Evolutionary conservation across 306 rosid species (phyloP).

Genomic region (Glycine latifolia): DNA sequence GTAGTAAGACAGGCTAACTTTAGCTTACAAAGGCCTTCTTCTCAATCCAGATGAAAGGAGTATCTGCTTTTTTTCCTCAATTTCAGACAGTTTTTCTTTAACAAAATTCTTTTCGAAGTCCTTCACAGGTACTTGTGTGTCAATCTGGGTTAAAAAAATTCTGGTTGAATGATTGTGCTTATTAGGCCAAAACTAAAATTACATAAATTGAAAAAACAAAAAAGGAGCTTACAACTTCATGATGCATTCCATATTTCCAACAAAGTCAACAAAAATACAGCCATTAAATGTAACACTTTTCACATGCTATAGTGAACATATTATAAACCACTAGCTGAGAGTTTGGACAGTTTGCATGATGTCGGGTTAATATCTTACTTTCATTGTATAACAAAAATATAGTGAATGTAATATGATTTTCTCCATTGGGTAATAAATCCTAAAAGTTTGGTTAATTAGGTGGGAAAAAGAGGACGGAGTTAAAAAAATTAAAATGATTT

Average conservation of each 20-base stretch:
- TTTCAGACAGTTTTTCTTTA: conserved; percentile 56
- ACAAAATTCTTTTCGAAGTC: conserved; percentile 50
- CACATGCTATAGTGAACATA: not conserved
- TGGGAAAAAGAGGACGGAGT: not conserved
- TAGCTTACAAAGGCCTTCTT: conserved; percentile 77
- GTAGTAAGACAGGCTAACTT: conserved; percentile 22
- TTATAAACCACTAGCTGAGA: too few relatives aligned
- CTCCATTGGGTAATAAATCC: conserved; percentile 2
- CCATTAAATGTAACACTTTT: conserved; percentile 9
- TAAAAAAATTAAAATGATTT: conserved; percentile 20
- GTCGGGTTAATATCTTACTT: too few relatives aligned
- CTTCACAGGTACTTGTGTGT: conserved; percentile 50
- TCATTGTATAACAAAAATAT: not conserved
- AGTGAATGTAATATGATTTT: conserved; percentile 31
- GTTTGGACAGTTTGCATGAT: not conserved
- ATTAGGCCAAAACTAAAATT: not conserved
- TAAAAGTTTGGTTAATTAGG: conserved; percentile 16
- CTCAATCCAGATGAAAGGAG: conserved; percentile 74
- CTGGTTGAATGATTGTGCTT: conserved; percentile 27
- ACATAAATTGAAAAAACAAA: not conserved
- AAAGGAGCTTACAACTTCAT: not conserved
- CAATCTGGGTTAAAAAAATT: conserved; percentile 55
- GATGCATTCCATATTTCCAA: not conserved
- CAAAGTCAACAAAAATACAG: conserved; percentile 20
- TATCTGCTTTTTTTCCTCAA: conserved; percentile 53